Evolutionary conservation across 495 filamentous ascomycete genomes (phyloP), one percentile per base, ranked within the genome.

Genomic region (Podospora bellae-mahoneyi): DNA sequence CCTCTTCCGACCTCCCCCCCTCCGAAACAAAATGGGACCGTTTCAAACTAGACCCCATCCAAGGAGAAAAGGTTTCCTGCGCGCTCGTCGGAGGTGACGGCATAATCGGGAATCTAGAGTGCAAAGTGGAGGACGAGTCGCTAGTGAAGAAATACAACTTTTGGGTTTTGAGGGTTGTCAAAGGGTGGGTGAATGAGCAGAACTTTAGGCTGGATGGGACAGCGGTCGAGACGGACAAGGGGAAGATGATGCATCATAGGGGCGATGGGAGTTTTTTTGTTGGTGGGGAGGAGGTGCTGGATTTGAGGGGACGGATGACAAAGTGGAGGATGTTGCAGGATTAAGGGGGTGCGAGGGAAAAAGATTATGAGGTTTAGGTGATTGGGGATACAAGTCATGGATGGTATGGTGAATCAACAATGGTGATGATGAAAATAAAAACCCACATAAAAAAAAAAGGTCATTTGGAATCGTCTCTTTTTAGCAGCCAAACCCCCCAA

Each of bases 191-290:
- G 5, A 48, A 13, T 10, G 13, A 10, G 39, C 0, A 48, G 39
- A 48, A 48, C 13, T 48, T 48, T 48, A 3, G 15, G 39, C 2
- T 10, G 39, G 15, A 48, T 48, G 9, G 15, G 39, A 48, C 9
- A 5, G 56, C 18, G 7, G 5, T 9, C 9, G 56, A 2, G 19
- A 9, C 3, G n/a, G 56, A 58, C 5, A 58, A 58, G n/a, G 26
- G 26, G 56, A 59, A 13, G 26, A 59, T 59, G 56, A 59, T 59
- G 19, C 56, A 59, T 26, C 56, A 27, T 59, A 59, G 56, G 26
- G 19, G 56, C 1, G 56, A 59, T 59, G 56, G 56, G 26, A 59
- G 26, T 6, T 59, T 59, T 59, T 59, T 27, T 9, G 56, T 59
- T 5, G 56, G 26, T 7, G 26, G 26, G 39, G 39, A 16, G 2